Evolutionary conservation across 768 basidiomycete genomes (phyloP).

Genomic region (Lanmaoa pseudosensibilis): DNA sequence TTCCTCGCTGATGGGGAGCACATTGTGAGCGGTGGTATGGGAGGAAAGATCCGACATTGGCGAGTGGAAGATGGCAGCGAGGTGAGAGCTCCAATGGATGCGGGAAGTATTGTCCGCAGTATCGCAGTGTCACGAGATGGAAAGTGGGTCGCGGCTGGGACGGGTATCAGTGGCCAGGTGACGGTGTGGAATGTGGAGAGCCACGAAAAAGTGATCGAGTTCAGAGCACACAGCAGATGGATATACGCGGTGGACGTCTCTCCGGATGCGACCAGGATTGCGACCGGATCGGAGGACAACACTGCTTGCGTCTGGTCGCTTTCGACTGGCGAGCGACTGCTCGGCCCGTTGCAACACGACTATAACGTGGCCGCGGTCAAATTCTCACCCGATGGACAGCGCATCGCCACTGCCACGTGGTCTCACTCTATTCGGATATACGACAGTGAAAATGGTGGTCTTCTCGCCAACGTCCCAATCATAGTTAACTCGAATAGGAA

Average conservation of each 20-base stretch:
- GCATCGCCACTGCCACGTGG: not conserved
- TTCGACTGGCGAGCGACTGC: not conserved
- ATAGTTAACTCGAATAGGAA: not conserved
- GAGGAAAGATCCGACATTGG: conserved; percentile 2
- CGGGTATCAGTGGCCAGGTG: not conserved
- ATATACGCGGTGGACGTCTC: not conserved
- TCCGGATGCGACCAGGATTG: not conserved
- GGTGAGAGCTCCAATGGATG: not conserved
- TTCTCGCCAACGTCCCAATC: no score
- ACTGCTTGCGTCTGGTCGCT: not conserved
- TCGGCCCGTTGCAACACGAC: not conserved
- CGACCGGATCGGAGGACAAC: not conserved
- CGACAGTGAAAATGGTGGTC: no score
- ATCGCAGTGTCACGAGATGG: conserved; percentile 1
- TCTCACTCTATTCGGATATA: no score
- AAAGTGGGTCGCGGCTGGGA: conserved; percentile 6
- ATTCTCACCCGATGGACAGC: not conserved
- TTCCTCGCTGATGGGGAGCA: not conserved
- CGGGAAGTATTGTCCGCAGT: not conserved
- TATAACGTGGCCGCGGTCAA: not conserved
- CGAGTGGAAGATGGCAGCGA: conserved; percentile 2
- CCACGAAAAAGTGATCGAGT: not conserved
- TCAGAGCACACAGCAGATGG: not conserved
- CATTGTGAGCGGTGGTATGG: not conserved
- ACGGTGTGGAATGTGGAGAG: not conserved